phyloP scores from a whole-genome alignment of 805 yeast genomes.

The Ogataea glucozyma region DNA sequence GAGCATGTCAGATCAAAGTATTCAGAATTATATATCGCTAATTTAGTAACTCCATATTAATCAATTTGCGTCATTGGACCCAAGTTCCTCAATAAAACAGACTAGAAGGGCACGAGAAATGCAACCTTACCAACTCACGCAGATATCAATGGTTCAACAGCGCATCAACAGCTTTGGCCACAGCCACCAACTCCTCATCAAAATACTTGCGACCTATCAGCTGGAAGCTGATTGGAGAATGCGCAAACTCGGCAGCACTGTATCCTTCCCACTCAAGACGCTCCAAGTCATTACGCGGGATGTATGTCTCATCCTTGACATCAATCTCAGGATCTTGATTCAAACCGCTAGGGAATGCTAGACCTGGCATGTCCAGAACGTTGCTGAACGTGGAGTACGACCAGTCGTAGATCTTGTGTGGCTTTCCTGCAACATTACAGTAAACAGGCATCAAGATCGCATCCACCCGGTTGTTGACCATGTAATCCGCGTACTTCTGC shows the following conservation, averaged over 20 bases:
- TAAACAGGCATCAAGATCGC: conserved; percentile 58
- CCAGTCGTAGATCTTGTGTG: conserved; percentile 53
- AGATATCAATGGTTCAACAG: too few species aligned
- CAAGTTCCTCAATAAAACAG: background rate
- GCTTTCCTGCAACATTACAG: conserved; percentile 59
- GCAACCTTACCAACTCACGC: background rate
- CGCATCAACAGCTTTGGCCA: conserved; percentile 38
- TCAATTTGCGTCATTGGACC: too few species aligned
- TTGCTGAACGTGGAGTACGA: conserved; percentile 72
- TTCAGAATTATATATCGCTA: too few species aligned
- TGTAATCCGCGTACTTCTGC: conserved; percentile 46
- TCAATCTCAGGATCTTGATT: conserved; percentile 54
- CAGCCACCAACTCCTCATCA: conserved; percentile 49
- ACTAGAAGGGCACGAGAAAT: background rate
- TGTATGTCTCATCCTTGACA: conserved; percentile 34
- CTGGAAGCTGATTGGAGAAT: conserved; percentile 51
- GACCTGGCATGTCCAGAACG: conserved; percentile 65
- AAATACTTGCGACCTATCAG: conserved; percentile 49
- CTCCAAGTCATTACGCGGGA: conserved; percentile 44
- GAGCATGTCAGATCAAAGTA: too few species aligned
- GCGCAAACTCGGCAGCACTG: conserved; percentile 37
- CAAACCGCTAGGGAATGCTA: conserved; percentile 56
- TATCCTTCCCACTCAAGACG: conserved; percentile 29
- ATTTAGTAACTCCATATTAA: too few species aligned
- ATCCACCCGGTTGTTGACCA: conserved; percentile 50